A percentile compares a stretch with the other conserved stretches of the same genome.
Conservation (phyloP, 1,284 basidiomycete genomes). For the Athelia psychrophila region DNA sequence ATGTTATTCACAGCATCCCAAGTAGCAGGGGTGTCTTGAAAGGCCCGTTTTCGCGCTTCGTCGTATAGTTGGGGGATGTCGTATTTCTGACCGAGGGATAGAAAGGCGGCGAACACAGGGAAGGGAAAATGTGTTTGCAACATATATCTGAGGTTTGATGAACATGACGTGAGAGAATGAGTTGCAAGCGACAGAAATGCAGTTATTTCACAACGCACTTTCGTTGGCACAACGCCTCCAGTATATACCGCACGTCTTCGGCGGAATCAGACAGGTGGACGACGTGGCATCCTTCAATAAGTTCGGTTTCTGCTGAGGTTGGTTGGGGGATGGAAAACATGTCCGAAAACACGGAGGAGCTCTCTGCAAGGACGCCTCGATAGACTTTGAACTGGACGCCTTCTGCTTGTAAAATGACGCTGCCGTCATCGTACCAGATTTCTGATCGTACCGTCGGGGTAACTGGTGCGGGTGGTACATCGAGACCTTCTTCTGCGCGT, state of each 20-base stretch:
- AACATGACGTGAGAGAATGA: too few relatives aligned
- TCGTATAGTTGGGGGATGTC: too few relatives aligned
- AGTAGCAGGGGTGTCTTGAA: too few relatives aligned
- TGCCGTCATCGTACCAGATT: conserved; percentile 24
- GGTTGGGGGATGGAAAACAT: conserved; percentile 12
- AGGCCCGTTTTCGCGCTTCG: too few relatives aligned
- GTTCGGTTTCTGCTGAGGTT: conserved; percentile 15
- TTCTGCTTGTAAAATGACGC: conserved; percentile 21
- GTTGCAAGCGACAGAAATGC: too few relatives aligned
- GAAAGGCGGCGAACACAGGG: too few relatives aligned
- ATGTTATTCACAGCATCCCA: too few relatives aligned
- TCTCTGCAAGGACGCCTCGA: conserved; percentile 13
- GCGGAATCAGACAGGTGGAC: conserved; percentile 31
- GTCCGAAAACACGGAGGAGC: conserved; percentile 19
- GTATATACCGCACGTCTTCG: conserved; percentile 32
- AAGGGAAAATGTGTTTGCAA: too few relatives aligned
- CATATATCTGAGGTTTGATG: too few relatives aligned
- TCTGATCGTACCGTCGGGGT: neutral
- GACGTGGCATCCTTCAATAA: conserved; percentile 36
- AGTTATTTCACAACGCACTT: conserved; percentile 5
- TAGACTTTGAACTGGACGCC: conserved; percentile 20
- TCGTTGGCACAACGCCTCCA: conserved; percentile 23
- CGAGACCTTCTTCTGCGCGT: too few relatives aligned
- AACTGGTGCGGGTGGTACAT: too few relatives aligned
- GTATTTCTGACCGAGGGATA: too few relatives aligned